phyloP scores from a whole-genome alignment of 371 early-diverging fungal genomes.

The Rhizopus delemar region DNA sequence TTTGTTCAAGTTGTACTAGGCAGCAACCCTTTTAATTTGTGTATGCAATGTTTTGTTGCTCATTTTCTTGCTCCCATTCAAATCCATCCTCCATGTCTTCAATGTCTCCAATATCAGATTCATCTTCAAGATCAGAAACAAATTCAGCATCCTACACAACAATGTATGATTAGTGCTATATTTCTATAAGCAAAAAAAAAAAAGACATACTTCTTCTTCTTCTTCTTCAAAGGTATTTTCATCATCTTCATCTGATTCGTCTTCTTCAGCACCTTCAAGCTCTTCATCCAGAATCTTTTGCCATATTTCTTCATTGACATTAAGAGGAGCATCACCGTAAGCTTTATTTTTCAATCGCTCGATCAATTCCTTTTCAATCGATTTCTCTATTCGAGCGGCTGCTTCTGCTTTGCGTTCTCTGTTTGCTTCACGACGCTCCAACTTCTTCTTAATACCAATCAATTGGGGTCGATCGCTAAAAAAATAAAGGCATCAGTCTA shows the following conservation, averaged over 20 bases:
- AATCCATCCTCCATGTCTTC: conserved; percentile 39
- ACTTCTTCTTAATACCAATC: conserved; percentile 91
- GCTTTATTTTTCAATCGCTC: conserved; percentile 93
- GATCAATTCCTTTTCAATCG: conserved; percentile 97
- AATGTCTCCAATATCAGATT: conserved; percentile 41
- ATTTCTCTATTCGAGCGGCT: conserved; percentile 92
- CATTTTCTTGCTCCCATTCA: conserved; percentile 37
- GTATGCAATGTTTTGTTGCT: conserved; percentile 24
- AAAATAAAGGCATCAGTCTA: background rate
- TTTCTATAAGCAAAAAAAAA: background rate
- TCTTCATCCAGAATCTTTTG: conserved; percentile 73
- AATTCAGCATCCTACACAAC: conserved; percentile 22
- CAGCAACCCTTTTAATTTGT: background rate
- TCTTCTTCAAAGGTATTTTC: conserved; percentile 62
- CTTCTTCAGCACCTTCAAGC: conserved; percentile 70
- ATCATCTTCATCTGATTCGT: conserved; percentile 73
- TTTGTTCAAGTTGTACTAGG: too few relatives aligned
- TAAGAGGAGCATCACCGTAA: conserved; percentile 88
- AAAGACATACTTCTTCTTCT: conserved; percentile 44
- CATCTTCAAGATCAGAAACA: conserved; percentile 38
- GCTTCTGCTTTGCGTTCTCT: conserved; percentile 94
- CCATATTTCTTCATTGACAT: conserved; percentile 89
- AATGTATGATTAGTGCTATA: background rate
- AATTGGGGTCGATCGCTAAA: conserved; percentile 68
- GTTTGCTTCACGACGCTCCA: conserved; percentile 88